Conservation (phyloP, 202 grass and related monocot species). For the Zizania palustris region DNA sequence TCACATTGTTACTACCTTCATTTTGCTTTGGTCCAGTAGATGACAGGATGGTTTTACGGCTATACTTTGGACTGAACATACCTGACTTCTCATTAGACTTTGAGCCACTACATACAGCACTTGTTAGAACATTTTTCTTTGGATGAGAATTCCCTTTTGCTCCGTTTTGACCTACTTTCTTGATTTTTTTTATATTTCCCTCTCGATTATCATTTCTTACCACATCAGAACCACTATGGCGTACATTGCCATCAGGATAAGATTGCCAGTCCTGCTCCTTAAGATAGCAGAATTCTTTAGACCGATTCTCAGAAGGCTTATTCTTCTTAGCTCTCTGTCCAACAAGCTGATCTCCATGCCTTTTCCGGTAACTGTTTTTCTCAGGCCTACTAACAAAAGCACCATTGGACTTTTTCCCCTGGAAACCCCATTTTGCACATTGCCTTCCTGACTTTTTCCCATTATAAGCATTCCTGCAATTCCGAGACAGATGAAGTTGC, state of each 20-base stretch:
- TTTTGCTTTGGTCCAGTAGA: conserved; percentile 29
- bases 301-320: conserved; percentile 11
- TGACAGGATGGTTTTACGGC: conserved; percentile 43
- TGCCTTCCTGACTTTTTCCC: conserved; percentile 29
- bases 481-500: conserved; percentile 34
- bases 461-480: conserved; percentile 23
- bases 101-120: conserved; percentile 27
- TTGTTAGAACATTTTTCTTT: conserved; percentile 20
- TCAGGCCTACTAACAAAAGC: conserved; percentile 6
- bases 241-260: conserved; percentile 14
- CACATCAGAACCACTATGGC: conserved; percentile 18
- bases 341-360: conserved; percentile 37
- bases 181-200: conserved; percentile 15
- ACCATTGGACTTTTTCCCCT: conserved; percentile 17
- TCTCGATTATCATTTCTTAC: conserved; percentile 34
- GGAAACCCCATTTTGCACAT: conserved; percentile 8
- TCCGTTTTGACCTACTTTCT: conserved; percentile 29
- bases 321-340: conserved; percentile 24
- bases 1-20: conserved; percentile 30
- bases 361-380: conserved; percentile 12
- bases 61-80: conserved; percentile 27
- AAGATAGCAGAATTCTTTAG: conserved; percentile 16
- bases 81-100: conserved; percentile 37
- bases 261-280: conserved; percentile 8
- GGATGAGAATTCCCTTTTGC: conserved; percentile 19